Evolutionary conservation across 495 filamentous ascomycete species (phyloP).

Genomic region (Lophium mytilinum): DNA sequence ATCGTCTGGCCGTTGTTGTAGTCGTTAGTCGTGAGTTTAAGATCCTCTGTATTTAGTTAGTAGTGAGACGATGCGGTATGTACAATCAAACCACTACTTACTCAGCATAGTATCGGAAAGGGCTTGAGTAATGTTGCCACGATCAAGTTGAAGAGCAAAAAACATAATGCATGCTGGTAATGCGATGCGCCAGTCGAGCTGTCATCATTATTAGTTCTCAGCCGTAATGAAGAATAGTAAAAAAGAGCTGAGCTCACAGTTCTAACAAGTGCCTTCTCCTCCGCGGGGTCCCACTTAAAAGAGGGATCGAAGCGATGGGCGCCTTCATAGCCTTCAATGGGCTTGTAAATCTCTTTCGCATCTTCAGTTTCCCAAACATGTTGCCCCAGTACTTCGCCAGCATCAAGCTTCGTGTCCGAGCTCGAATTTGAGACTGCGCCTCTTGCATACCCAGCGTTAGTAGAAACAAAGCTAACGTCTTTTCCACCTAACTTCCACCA

Average conservation of each 20-base stretch:
- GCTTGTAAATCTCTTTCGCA: background rate
- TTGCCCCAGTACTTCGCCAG: background rate
- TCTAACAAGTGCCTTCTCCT: conserved; percentile 32
- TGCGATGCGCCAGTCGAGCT: conserved; percentile 17
- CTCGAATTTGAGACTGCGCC: background rate
- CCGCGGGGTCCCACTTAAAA: conserved; percentile 40
- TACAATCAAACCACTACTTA: background rate
- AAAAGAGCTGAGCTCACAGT: conserved; percentile 3
- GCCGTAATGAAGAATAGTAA: background rate
- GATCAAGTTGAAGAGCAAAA: conserved; percentile 14
- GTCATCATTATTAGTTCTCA: background rate
- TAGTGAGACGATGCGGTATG: background rate
- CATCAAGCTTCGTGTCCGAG: background rate
- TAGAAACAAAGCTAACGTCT: background rate
- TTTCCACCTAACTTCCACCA: background rate
- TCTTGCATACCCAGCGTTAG: background rate
- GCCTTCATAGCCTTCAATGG: conserved; percentile 1
- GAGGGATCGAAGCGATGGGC: conserved; percentile 42
- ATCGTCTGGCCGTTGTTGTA: conserved; percentile 15
- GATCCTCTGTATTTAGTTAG: background rate
- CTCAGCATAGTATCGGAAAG: conserved; percentile 8
- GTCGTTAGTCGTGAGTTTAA: background rate
- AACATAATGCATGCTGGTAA: conserved; percentile 15
- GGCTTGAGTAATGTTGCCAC: conserved; percentile 12
- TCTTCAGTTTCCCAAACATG: background rate